These are phyloP conservation scores for Lagenaria siceraria DNA, from an alignment of 306 rosid genomes.

Conservation along the genomic window DNA sequence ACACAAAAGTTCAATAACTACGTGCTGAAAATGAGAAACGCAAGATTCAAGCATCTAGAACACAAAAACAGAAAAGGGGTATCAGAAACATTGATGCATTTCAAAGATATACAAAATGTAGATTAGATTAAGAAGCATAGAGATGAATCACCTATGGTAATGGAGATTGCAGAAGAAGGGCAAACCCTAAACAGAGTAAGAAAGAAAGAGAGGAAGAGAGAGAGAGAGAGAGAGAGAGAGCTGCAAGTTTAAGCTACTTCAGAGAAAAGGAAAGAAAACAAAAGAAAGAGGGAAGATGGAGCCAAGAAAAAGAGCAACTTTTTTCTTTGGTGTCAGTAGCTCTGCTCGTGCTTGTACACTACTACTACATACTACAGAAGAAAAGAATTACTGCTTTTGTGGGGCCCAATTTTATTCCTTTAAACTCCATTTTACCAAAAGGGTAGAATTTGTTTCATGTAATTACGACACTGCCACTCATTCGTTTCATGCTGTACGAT, in stretches of 20 bases:
- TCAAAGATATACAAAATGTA: not conserved
- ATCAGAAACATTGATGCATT: not conserved
- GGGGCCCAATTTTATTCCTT: not conserved
- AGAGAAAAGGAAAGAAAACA: not conserved
- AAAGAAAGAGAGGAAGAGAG: not conserved
- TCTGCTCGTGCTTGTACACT: not conserved
- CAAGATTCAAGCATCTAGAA: slow-evolving; percentile 3
- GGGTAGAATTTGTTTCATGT: not conserved
- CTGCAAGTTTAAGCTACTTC: not conserved
- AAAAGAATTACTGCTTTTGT: not conserved
- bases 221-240: not conserved
- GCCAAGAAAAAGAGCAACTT: slow-evolving; percentile 6
- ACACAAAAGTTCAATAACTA: not conserved
- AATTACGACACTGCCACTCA: not conserved
- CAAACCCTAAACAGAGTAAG: not conserved
- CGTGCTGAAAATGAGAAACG: not conserved
- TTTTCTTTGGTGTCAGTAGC: not conserved
- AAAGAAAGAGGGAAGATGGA: not conserved
- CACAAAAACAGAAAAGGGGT: not conserved
- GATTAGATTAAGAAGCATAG: not conserved
- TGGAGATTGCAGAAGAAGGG: not conserved
- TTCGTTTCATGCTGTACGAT: not conserved
- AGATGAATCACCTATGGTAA: not conserved
- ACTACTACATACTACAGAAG: not conserved
- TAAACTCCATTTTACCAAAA: not conserved